Evolutionary conservation across 2,329 filamentous ascomycete genomes (phyloP).

Genomic region (Curvularia sp.): DNA sequence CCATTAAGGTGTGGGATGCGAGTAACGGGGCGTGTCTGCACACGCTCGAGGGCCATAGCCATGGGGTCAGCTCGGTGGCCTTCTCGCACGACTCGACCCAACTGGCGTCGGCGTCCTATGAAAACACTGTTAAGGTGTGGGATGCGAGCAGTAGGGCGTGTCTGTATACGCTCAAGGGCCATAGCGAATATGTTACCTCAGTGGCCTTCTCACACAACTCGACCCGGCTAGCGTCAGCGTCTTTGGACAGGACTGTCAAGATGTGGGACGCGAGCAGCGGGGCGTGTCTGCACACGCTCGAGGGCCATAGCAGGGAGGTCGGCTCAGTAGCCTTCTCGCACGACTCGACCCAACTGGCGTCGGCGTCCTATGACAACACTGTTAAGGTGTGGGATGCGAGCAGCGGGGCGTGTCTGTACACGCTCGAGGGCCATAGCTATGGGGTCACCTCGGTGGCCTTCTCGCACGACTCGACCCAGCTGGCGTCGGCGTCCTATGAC

Average conservation of each 20-base stretch:
- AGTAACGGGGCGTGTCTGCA: background rate
- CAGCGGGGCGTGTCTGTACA: conserved; percentile 23
- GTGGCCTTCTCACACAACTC: no score
- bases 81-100: no score
- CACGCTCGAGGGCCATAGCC: no score
- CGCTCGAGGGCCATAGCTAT: conserved; percentile 29
- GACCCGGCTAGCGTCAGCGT: no score
- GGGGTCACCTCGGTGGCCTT: conserved; percentile 17
- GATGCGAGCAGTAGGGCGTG: conserved; percentile 5
- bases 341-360: conserved; percentile 10
- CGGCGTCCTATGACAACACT: background rate
- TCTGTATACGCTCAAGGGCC: conserved; percentile 29
- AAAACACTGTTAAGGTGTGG: no score
- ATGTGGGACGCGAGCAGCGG: background rate
- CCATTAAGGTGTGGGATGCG: no score
- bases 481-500: no score
- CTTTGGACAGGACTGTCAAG: no score
- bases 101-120: no score
- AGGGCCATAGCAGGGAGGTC: background rate
- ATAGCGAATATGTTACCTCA: no score
- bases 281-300: background rate
- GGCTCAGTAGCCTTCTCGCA: conserved; percentile 8
- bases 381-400: conserved; percentile 32
- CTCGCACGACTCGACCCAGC: no score
- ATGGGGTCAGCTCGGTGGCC: no score